Percentiles rank a stretch among this genome's conserved stretches.
Conservation (phyloP, 441 rosid species). For the Arabidopsis lyrata region DNA sequence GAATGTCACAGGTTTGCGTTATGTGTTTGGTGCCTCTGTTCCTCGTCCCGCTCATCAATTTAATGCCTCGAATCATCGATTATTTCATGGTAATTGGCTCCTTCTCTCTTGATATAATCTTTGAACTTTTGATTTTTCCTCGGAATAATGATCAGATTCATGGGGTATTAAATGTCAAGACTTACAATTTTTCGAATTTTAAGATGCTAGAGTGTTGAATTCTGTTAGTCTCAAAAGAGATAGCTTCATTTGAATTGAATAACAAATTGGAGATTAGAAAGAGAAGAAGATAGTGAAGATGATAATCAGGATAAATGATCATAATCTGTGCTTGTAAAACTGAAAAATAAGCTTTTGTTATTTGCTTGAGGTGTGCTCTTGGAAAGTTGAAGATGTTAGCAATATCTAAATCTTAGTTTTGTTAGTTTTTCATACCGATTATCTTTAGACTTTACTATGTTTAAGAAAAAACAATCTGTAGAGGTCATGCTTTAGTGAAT, state of each 20-base stretch:
- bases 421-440: background rate
- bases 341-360: background rate
- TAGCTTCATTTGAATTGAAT: background rate
- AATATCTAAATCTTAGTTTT: background rate
- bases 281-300: background rate
- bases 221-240: background rate
- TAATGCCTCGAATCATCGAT: constrained; percentile 73
- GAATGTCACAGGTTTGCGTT: constrained; percentile 69
- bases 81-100: constrained; percentile 60
- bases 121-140: background rate
- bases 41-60: constrained; percentile 81
- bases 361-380: constrained; percentile 20
- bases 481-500: constrained; percentile 17
- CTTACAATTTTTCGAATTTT: background rate
- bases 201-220: constrained; percentile 17
- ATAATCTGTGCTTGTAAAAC: constrained; percentile 4
- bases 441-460: background rate
- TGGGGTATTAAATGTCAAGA: background rate
- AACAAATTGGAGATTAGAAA: background rate
- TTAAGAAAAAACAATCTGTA: background rate
- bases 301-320: background rate
- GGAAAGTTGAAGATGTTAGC: constrained; percentile 19
- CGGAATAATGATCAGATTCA: constrained; percentile 1
- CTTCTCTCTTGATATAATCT: background rate
- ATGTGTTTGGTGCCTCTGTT: constrained; percentile 88